Evolutionary conservation across 768 basidiomycete genomes (phyloP).

Genomic region (Candolleomyces eurysporus): DNA sequence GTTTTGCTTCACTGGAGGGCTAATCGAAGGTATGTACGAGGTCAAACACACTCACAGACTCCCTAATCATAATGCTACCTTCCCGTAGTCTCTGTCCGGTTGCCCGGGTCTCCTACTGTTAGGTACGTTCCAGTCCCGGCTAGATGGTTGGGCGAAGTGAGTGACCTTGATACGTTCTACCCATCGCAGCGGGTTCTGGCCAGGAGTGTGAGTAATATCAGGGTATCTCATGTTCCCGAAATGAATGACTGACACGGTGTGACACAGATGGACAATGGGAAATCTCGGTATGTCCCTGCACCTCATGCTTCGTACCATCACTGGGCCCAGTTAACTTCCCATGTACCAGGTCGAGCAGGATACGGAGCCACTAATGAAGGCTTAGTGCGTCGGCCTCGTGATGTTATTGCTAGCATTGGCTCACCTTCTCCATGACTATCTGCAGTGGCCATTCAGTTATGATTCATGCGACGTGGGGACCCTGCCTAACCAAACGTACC

Average conservation of each 20-base stretch:
- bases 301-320: too few species aligned
- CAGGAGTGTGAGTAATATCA: slow-evolving; percentile 39
- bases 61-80: background rate
- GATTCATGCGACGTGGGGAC: slow-evolving; percentile 81
- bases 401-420: background rate
- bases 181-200: slow-evolving; percentile 71
- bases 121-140: slow-evolving; percentile 24
- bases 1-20: slow-evolving; percentile 91
- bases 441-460: slow-evolving; percentile 65
- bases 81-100: slow-evolving; percentile 54
- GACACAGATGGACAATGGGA: slow-evolving; percentile 66
- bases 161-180: background rate
- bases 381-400: slow-evolving; percentile 25
- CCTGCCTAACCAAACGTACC: slow-evolving; percentile 69
- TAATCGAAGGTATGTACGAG: slow-evolving; percentile 55
- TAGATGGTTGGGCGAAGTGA: background rate
- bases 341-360: slow-evolving; percentile 53
- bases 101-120: slow-evolving; percentile 59
- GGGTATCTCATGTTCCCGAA: slow-evolving; percentile 7
- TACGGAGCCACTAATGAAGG: slow-evolving; percentile 91
- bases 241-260: background rate
- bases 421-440: background rate
- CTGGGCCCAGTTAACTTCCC: too few species aligned
- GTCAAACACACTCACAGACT: background rate
- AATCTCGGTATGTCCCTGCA: slow-evolving; percentile 40